Base-by-base conservation (phyloP, 257 asterid species). In the Fraxinus excelsior region DNA sequence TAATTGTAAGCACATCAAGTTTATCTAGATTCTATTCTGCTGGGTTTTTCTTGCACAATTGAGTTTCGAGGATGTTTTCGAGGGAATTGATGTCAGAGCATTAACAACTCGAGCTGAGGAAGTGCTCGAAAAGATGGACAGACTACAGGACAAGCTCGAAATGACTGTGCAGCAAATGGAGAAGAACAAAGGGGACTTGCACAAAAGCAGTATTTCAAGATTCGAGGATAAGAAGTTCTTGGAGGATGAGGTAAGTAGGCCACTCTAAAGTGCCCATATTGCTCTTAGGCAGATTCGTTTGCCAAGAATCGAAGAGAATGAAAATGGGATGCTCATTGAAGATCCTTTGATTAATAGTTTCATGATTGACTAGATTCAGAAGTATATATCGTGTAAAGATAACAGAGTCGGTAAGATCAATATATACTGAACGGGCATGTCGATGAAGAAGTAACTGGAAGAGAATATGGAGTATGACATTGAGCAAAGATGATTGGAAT, bases 401-500 rank as follows among this genome's bases (percentile, higher is more conserved):
- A 94, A 85, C 65, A 67, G 95, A 51, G 86, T 72, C 7, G 92
- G 89, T 71, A 92, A 79, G 84, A 60, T 86, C 14, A 92, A 94
- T 31, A 86, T 92, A 2, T 94, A 88, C 21, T 94, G 97, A 70
- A 73, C 88, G 7, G 89, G 98, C 37, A 91, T 81, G 46, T 26
- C 51, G 19, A 78, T 90, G 91, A 92, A 85, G 83, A 87, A 83
- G 62, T 97, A 94, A 62, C 34, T 92, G 87, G 96, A 94, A 81
- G 91, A 91, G 82, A 92, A 87, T 73, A 92, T 92, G 98, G 91
- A 91, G 25, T 94, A 92, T 37, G 97, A 94, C 7, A 88, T 92
- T 28, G 97, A 97, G 98, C 51, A 94, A 91, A 32, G 97, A 92
- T 32, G 98, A 92, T 74, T 94, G 96, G 97, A 82, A 76, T 34